phyloP scores from a whole-genome alignment of 2,329 filamentous ascomycete species.

The Xylaria sp. region DNA sequence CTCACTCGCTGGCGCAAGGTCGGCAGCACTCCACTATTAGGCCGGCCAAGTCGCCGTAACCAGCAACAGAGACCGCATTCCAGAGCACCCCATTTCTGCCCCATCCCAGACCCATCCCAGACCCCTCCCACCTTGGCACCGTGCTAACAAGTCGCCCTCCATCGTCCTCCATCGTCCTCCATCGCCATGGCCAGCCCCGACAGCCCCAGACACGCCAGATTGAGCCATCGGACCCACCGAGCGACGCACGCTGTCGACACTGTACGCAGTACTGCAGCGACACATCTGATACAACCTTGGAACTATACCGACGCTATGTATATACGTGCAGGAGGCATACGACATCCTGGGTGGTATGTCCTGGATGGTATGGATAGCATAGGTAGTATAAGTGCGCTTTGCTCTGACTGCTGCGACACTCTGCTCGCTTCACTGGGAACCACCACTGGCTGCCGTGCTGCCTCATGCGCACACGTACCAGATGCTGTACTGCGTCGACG shows the following conservation, averaged over 20 bases:
- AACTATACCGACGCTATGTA: too few species aligned
- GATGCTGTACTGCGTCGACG: not conserved
- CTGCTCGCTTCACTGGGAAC: conserved; percentile 16
- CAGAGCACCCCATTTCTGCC: conserved; percentile 28
- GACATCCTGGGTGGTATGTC: too few species aligned
- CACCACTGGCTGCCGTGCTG: conserved; percentile 11
- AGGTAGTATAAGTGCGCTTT: not conserved
- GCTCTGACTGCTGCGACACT: conserved; percentile 5
- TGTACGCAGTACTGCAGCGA: too few species aligned
- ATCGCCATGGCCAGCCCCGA: conserved; percentile 9
- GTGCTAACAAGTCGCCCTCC: conserved; percentile 18
- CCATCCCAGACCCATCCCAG: conserved; percentile 27
- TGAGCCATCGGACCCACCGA: conserved; percentile 26
- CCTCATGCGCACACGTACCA: conserved; percentile 3
- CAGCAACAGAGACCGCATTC: conserved; percentile 34
- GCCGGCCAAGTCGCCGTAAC: conserved; percentile 43
- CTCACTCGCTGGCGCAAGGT: conserved; percentile 41
- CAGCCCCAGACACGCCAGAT: conserved; percentile 18
- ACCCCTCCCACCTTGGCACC: conserved; percentile 30
- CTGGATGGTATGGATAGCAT: not conserved
- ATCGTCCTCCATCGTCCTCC: too few species aligned
- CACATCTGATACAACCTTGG: too few species aligned
- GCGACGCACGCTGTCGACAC: conserved; percentile 16
- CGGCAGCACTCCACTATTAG: conserved; percentile 43
- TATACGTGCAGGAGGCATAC: too few species aligned